Percentiles rank a stretch among this genome's conserved stretches.
phyloP scores from a whole-genome alignment of 83 land plant species.

The Diphasiastrum complanatum region DNA sequence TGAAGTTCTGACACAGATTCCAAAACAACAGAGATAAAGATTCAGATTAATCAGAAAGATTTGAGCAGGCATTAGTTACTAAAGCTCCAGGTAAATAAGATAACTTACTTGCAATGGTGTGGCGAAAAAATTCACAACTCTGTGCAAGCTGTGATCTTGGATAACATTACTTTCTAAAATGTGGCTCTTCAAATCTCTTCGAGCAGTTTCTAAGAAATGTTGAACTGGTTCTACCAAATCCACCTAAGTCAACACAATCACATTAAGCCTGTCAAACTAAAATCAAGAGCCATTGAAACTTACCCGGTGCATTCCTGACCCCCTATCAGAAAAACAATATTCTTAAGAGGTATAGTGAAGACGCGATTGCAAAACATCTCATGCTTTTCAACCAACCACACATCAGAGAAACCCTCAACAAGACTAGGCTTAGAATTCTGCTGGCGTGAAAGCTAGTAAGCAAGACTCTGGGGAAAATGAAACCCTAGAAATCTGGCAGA shows the following conservation, averaged over 20 bases:
- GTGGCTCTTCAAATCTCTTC: constrained; percentile 34
- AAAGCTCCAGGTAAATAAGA: constrained; percentile 6
- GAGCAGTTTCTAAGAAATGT: constrained; percentile 76
- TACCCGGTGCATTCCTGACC: not conserved
- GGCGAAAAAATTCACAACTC: constrained; percentile 63
- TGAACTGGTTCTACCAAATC: constrained; percentile 89
- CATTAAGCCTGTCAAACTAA: constrained; percentile 1
- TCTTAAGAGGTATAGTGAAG: not conserved
- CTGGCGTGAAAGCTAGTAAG: not conserved
- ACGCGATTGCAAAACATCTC: not conserved
- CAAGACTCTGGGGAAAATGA: not conserved
- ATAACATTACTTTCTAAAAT: constrained; percentile 19
- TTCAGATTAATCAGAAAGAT: not conserved
- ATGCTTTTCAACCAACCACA: too few relatives aligned
- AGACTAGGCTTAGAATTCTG: too few relatives aligned
- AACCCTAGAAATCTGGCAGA: not conserved
- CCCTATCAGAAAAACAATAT: not conserved
- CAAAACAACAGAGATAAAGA: not conserved
- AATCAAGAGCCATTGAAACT: not conserved
- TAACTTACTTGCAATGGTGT: constrained; percentile 62
- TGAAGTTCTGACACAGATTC: constrained; percentile 62
- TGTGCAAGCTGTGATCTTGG: constrained; percentile 21
- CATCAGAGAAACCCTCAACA: not conserved
- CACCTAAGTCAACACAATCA: constrained; percentile 37
- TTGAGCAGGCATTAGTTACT: constrained; percentile 5